These are phyloP conservation scores for Tilletiaria anomala DNA, from an alignment of 1,284 basidiomycete species.

Conservation along the genomic window DNA sequence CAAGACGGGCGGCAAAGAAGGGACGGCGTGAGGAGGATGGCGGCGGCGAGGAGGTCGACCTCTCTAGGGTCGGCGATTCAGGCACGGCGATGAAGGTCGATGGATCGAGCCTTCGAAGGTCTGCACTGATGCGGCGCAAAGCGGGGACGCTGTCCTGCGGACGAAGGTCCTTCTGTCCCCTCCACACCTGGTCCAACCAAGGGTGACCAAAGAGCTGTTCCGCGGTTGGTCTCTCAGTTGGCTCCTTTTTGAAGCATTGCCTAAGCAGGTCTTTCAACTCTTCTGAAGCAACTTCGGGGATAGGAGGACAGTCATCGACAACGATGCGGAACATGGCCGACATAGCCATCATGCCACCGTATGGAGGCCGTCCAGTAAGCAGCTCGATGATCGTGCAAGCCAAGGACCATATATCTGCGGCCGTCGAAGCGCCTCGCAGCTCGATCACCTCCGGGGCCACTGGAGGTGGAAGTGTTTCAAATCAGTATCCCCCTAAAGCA, in stretches of 20 bases:
- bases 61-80: too few species aligned
- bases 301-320: slow-evolving; percentile 70
- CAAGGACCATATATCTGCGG: slow-evolving; percentile 70
- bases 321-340: slow-evolving; percentile 76
- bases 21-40: too few species aligned
- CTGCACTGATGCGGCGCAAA: background rate
- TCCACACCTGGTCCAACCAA: slow-evolving; percentile 72
- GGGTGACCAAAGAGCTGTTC: slow-evolving; percentile 70
- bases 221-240: slow-evolving; percentile 61
- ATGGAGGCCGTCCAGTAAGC: slow-evolving; percentile 77
- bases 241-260: slow-evolving; percentile 78
- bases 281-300: slow-evolving; percentile 62
- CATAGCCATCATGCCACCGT: slow-evolving; percentile 49
- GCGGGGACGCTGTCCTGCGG: background rate
- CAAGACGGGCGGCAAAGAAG: too few species aligned
- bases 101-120: background rate
- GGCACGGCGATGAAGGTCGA: too few species aligned
- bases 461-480: slow-evolving; percentile 10
- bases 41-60: too few species aligned
- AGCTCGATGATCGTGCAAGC: slow-evolving; percentile 87
- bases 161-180: slow-evolving; percentile 50
- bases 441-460: slow-evolving; percentile 89
- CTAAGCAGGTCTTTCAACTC: slow-evolving; percentile 61
- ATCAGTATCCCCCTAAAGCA: too few species aligned
- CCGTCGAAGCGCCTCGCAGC: slow-evolving; percentile 47